Percentiles rank a stretch among this genome's conserved stretches.
Evolutionary conservation across 108 stramenopile genomes (phyloP).

Genomic region (Skeletonema potamos): DNA sequence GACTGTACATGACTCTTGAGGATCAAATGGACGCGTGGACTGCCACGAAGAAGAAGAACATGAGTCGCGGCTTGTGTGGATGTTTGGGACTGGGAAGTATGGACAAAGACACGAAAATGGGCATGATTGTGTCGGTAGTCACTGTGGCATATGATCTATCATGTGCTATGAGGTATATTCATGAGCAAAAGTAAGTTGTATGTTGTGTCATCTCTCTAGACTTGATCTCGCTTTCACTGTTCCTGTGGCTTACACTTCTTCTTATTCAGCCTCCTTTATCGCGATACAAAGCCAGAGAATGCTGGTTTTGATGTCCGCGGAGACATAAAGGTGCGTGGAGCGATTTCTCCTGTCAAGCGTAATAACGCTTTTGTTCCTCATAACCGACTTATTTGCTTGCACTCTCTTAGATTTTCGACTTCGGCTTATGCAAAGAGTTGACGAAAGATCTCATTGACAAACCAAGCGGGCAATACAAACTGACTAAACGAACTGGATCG

Average conservation of each 20-base stretch:
- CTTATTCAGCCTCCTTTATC: slow-evolving; percentile 31
- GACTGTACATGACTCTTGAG: slow-evolving; percentile 53
- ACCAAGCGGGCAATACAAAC: slow-evolving; percentile 36
- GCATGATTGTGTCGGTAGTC: slow-evolving; percentile 8
- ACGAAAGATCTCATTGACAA: slow-evolving; percentile 10
- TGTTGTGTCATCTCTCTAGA: not conserved
- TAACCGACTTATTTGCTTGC: not conserved
- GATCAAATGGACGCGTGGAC: slow-evolving; percentile 58
- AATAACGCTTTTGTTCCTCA: not conserved
- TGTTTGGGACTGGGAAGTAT: slow-evolving; percentile 16
- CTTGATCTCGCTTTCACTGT: not conserved
- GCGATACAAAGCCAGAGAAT: slow-evolving; percentile 62
- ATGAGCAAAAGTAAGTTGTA: slow-evolving; percentile 52
- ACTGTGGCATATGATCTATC: slow-evolving; percentile 54
- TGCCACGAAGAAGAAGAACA: slow-evolving; percentile 29
- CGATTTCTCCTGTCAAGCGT: not conserved
- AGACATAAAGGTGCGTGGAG: slow-evolving; percentile 38
- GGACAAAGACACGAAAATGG: slow-evolving; percentile 3
- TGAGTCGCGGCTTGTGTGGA: slow-evolving; percentile 17
- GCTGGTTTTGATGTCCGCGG: slow-evolving; percentile 65
- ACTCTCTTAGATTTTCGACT: slow-evolving; percentile 41
- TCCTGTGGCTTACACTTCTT: not conserved
- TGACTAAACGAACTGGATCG: slow-evolving; percentile 35
- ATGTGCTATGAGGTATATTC: slow-evolving; percentile 59
- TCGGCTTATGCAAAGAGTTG: slow-evolving; percentile 47